Base-by-base conservation (phyloP, 108 stramenopile species). In the Nitzschia inconspicua region DNA sequence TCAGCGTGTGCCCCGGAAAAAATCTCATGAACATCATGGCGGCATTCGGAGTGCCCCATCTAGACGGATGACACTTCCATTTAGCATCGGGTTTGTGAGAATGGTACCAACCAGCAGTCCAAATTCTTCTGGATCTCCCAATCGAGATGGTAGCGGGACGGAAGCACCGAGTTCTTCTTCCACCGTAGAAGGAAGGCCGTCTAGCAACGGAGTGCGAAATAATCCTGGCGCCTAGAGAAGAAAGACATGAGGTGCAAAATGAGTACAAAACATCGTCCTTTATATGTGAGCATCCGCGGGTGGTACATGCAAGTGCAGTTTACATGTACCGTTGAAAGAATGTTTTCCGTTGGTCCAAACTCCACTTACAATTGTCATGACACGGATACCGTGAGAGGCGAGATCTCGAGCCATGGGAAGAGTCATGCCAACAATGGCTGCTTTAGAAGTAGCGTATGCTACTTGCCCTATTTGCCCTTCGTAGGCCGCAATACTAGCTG, bases 31-130 rank as follows among this genome's bases (percentile, higher is more conserved):
- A 48, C 40, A 59, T 82, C 62, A 88, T 36, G 93, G 91, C 19
- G 89, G 93, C 94, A 97, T 93, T 41, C 97, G 79, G 36, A 96
- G 52, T 9, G 93, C 95, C 26, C 97, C 97, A 70, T 97, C 97
- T 37, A 97, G 67, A 7, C 97, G 80, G 48, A 95, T 93, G 0
- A 80, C 79, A 54, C 91, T 94, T 14, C 95, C 94, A 57, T 95
- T 95, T 31, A 95, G 69, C 80, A 94, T 92, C 25, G 81, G 83
- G 62, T 93, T 97, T 35, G 67, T 59, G 47, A 97, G 42, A 34
- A 97, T 93, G 44, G 65, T 49, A 19, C 66, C 79, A 13, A 94
- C 95, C 11, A 95, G 77, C 25, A 77, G 63, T 3, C 84, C 96
- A 70, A 69, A 96, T 59, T 94, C 94, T 25, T 69, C 63, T 9